Conservation (phyloP, 331 rosid genomes). For the Quercus tomentella region DNA sequence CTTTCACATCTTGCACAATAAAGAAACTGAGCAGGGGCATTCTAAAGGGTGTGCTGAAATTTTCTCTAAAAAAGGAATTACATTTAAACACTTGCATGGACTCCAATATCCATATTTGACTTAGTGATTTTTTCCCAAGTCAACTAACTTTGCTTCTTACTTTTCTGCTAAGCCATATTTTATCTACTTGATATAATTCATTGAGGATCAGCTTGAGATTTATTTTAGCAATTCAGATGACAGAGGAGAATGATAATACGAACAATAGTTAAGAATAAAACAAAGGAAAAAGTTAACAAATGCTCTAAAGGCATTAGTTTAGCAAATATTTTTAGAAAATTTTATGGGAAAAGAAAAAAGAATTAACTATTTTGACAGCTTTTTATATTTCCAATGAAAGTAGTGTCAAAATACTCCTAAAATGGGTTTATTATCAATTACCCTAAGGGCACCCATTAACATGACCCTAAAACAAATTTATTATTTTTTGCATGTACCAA, state of each 20-base stretch:
- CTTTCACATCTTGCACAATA: not conserved
- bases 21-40: not conserved
- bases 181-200: not conserved
- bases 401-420: too few species aligned
- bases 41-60: not conserved
- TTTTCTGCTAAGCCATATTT: not conserved
- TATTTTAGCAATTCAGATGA: not conserved
- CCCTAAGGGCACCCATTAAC: too few species aligned
- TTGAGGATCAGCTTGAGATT: not conserved
- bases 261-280: not conserved
- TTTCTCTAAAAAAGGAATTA: not conserved
- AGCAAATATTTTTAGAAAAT: too few species aligned
- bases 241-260: not conserved
- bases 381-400: too few species aligned
- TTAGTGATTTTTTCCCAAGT: not conserved
- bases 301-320: too few species aligned
- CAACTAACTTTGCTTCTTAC: not conserved
- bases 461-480: not conserved
- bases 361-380: too few species aligned
- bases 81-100: not conserved
- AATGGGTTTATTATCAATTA: too few species aligned
- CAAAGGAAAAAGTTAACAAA: too few species aligned
- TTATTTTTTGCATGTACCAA: not conserved
- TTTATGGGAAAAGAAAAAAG: too few species aligned
- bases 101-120: constrained; percentile 6